Conservation (phyloP, 2,329 filamentous ascomycete species). For the Trichoderma asperellum region DNA sequence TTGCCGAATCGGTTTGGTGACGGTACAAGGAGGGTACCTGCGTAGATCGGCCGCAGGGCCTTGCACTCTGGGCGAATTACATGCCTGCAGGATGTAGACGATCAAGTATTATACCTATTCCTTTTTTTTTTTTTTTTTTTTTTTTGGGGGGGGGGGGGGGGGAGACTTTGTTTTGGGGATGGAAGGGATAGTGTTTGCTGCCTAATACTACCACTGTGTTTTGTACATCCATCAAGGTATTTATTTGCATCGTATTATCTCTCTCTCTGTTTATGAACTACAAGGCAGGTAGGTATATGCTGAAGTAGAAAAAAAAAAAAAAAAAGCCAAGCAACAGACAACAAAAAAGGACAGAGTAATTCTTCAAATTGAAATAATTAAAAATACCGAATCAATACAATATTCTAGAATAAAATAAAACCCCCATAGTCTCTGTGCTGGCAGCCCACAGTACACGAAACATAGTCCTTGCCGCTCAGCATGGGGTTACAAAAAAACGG, state of each 20-base stretch:
- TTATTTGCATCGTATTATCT: not conserved
- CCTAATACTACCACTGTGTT: not conserved
- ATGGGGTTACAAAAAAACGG: not conserved
- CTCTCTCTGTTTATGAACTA: not conserved
- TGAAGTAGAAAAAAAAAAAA: too few relatives aligned
- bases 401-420: not conserved
- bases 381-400: not conserved
- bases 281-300: too few relatives aligned
- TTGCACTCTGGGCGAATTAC: not conserved
- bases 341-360: too few relatives aligned
- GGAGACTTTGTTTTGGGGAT: too few relatives aligned
- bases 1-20: not conserved
- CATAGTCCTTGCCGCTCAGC: not conserved
- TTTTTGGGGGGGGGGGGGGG: too few relatives aligned
- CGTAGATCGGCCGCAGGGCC: not conserved
- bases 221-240: not conserved
- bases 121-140: not conserved
- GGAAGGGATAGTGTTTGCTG: not conserved
- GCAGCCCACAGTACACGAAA: not conserved
- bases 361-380: not conserved
- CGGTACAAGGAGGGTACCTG: not conserved
- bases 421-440: not conserved
- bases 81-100: not conserved
- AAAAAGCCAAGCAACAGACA: too few relatives aligned
- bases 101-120: not conserved